Evolutionary conservation across 305 asterid genomes (phyloP).

Genomic region (Fraxinus velutina): DNA sequence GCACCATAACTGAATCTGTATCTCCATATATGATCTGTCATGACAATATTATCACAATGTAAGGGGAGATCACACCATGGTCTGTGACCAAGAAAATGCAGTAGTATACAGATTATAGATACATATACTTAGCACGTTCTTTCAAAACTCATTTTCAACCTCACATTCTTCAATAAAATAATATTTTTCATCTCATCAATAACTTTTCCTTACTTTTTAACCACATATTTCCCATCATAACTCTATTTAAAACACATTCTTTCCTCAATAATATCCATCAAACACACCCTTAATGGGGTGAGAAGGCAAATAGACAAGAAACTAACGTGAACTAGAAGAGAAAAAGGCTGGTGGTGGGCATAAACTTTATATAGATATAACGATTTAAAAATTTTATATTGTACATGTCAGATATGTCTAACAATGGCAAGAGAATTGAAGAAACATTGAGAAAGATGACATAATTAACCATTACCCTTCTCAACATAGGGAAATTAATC

Average conservation of each 20-base stretch:
- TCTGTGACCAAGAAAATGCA: neutral
- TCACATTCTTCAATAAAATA: too few relatives aligned
- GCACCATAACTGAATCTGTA: conserved; percentile 99
- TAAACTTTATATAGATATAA: neutral
- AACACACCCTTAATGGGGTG: too few relatives aligned
- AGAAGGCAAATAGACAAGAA: conserved; percentile 12
- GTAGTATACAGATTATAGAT: neutral
- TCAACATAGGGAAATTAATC: neutral
- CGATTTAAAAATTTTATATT: neutral
- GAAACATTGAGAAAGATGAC: neutral
- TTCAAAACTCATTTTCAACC: too few relatives aligned
- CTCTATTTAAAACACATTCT: too few relatives aligned
- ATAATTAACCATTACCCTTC: neutral
- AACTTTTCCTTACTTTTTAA: too few relatives aligned
- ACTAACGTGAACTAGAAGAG: conserved; percentile 11
- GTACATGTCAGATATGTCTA: neutral
- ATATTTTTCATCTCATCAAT: too few relatives aligned
- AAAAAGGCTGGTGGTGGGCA: neutral
- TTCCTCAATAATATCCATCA: too few relatives aligned
- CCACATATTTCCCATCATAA: too few relatives aligned
- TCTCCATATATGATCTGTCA: conserved; percentile 97
- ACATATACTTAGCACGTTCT: neutral
- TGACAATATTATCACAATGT: conserved; percentile 5
- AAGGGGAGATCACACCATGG: conserved; percentile 17
- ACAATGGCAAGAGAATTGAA: neutral